Evolutionary conservation across 1,284 basidiomycete genomes (phyloP), one percentile per base, ranked within the genome.

Genomic region (Malassezia brasiliensis): DNA sequence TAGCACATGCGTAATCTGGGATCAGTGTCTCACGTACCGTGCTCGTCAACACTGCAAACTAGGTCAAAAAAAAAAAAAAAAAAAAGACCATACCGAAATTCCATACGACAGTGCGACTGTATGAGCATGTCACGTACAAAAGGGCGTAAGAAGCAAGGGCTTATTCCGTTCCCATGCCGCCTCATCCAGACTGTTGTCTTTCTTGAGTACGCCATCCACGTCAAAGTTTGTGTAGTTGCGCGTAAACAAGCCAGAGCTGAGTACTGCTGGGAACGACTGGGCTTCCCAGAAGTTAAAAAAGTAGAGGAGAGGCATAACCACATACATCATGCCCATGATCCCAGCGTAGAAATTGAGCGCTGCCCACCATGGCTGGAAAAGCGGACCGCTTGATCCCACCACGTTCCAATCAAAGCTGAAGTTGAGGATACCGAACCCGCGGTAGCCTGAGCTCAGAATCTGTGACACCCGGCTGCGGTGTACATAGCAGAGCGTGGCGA

Each of bases 281-380:
- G 74, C 72, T 35, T 67, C 67, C 77, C 78, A 79, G 42, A 79
- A 76, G 64, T 79, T 78, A 60, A 68, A 55, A 31, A 75, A 64
- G 49, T 79, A 75, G 31, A 79, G 59, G 5, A 79, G 38, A 0
- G 79, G 79, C 54, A 77, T 75, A 19, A 79, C 73, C 34, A 79
- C 60, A 75, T 79, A 80, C 52, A 79, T 73, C 76, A 79, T 79
- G 14, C 60, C 60, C 30, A 54, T 65, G 5, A 75, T 61, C 3
- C 74, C 74, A 5, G 55, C 65, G 50, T 69, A 75, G 49, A 66
- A 73, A 56, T 74, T 73, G 32, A 68, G 56, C 19, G 79, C 69
- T 1, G 79, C 79, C 77, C 77, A 79, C 68, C 76, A 78, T 1
- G 79, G 79, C 37, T 78, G 78, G 64, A 76, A 80, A 32, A 80